Evolutionary conservation across 305 asterid species (phyloP), one percentile per base, ranked within the genome.

Genomic region (Ajuga reptans): DNA sequence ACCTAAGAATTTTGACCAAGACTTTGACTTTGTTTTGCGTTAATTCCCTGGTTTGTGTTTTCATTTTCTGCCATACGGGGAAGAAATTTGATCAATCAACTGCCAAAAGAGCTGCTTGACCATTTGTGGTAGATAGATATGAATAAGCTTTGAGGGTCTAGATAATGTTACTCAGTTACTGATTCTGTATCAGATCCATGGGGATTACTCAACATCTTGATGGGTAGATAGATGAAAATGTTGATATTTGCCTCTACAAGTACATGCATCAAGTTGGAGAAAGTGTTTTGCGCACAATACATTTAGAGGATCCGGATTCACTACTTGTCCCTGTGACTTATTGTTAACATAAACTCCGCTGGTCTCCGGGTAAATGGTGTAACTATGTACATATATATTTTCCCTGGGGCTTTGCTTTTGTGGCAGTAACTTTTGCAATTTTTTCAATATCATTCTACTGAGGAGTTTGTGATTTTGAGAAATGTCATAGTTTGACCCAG

Each of bases 21-120:
- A 17, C 46, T 68, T 67, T 54, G 12, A 5, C 31, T 56, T 71
- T 37, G 14, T 60, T 55, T 58, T 47, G 31, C 59, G 14, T 49
- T 27, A 3, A 14, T 54, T 73, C 12, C 52, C 9, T 42, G 9
- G 37, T 41, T 51, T 45, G 29, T 60, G 6, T 18, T 62, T 14
- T 61, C 41, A 9, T 16, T 17, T 18, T 24, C 50, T 52, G 55
- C 49, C 12, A 11, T 61, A 15, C 36, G 34, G 73, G 64, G 71
- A 42, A 57, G 45, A 16, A n/a, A 67, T 61, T 50, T 68, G 63
- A 34, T 50, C 46, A 49, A 69, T 41, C 68, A 65, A 72, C 76
- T 78, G 74, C 64, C 72, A 52, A 64, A 64, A 54, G 6, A 63
- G 65, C 69, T 71, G 71, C 69, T 33, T 56, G 31, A 47, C 58